Base-by-base conservation (phyloP, 768 basidiomycete species). In the Pleurotus platypus region DNA sequence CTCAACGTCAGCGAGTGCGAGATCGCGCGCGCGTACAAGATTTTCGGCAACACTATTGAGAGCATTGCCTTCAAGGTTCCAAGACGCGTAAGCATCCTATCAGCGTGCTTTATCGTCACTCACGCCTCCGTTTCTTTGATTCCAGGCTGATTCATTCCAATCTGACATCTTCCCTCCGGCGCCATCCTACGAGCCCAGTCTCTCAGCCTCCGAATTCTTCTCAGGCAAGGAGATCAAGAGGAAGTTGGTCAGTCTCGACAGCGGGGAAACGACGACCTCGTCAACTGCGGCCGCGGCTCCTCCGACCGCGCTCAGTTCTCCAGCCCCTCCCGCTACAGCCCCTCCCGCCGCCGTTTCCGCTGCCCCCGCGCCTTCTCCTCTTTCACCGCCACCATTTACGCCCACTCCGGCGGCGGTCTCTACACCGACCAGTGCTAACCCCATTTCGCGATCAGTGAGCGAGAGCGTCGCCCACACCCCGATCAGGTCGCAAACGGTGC, bases 161-260 rank as follows among this genome's bases (percentile, higher is more conserved):
- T 87, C 93, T 12, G 96, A 98, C 70, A 96, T 98, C 70, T 98
- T 85, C 79, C 96, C 97, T 4, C 91, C 92, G 7, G 96, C 94
- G 0, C 86, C 86, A 0, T 92, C 93, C 4, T 70, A 79, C 56
- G 90, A 95, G 65, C 83, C 94, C 13, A 83, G 92, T 5, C 80
- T 95, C 48, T 77, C 83, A 16, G 89, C 95, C 7, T 77, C 83
- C 58, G 93, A 97, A 63, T 98, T 91, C 77, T 93, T 98, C 74
- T 72, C 79, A 9, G 94, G 94, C 48, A 96, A 95, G 74, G 79
- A 78, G 9, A 83, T 87, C 2, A 71, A 85, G n/a, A 80, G 86
- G 8, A 92, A 94, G 59, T 76, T 94, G 20, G 81, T 97, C 60
- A 85, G 81, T 69, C 84, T 98, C 51, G 88, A 91, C 42, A 85